phyloP scores from a whole-genome alignment of 352 stramenopile genomes.

The Phytophthora niederhauseri region DNA sequence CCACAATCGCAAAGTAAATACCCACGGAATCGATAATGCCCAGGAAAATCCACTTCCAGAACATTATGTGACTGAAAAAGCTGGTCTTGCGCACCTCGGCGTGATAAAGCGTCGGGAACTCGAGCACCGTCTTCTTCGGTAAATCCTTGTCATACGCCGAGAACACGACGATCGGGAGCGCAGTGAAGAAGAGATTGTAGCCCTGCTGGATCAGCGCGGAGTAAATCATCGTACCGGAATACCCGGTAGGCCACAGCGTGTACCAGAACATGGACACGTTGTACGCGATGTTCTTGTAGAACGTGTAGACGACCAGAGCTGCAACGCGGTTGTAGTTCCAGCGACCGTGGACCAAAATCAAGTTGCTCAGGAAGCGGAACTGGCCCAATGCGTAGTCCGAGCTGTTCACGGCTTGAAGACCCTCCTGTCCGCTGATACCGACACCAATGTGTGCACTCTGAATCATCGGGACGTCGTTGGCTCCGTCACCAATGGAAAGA shows the following conservation, averaged over 20 bases:
- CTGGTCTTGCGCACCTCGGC: conserved; percentile 52
- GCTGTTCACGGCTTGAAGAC: conserved; percentile 95
- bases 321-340: conserved; percentile 90
- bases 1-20: conserved; percentile 68
- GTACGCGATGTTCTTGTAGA: conserved; percentile 94
- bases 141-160: conserved; percentile 86
- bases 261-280: conserved; percentile 93
- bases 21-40: conserved; percentile 81
- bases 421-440: conserved; percentile 96
- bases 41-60: conserved; percentile 87
- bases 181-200: conserved; percentile 97
- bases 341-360: conserved; percentile 82
- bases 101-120: conserved; percentile 78
- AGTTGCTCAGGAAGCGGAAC: conserved; percentile 77
- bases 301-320: conserved; percentile 91
- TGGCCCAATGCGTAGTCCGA: conserved; percentile 87
- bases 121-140: conserved; percentile 62
- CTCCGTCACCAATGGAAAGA: conserved; percentile 93
- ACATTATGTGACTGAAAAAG: conserved; percentile 82
- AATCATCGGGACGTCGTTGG: conserved; percentile 95
- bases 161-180: conserved; percentile 91
- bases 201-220: conserved; percentile 86
- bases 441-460: conserved; percentile 77
- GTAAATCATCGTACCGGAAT: conserved; percentile 92
- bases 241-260: conserved; percentile 84